Conservation (phyloP, 345 rosid species). For the Pelargonium nanum region DNA sequence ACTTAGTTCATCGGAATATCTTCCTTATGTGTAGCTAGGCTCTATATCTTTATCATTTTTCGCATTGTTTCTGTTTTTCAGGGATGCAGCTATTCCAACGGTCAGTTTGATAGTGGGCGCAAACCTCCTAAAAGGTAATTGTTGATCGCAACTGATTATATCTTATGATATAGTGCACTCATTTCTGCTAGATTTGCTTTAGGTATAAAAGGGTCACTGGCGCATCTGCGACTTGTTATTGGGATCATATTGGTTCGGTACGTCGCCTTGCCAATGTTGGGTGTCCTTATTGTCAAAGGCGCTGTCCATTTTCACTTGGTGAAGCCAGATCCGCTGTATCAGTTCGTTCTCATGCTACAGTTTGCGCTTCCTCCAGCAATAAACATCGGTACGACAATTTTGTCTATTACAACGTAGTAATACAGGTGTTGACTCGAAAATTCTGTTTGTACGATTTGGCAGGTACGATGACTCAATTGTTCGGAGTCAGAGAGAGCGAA, state of each 20-base stretch:
- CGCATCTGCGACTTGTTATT: background rate
- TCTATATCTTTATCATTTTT: too few species aligned
- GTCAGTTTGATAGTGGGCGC: slow-evolving; percentile 35
- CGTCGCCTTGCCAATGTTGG: slow-evolving; percentile 17
- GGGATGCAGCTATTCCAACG: slow-evolving; percentile 37
- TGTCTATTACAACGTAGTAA: background rate
- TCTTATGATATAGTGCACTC: too few species aligned
- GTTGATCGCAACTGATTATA: background rate
- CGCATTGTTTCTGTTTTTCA: slow-evolving; percentile 7
- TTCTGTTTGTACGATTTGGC: slow-evolving; percentile 1
- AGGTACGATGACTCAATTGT: slow-evolving; percentile 29
- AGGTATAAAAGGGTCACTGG: slow-evolving; percentile 17
- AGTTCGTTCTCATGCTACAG: slow-evolving; percentile 21
- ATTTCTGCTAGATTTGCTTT: background rate
- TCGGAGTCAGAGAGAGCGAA: slow-evolving; percentile 24
- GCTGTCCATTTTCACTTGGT: slow-evolving; percentile 13
- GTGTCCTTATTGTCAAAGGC: slow-evolving; percentile 16
- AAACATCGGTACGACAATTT: slow-evolving; percentile 14
- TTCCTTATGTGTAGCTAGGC: too few species aligned
- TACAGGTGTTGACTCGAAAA: background rate
- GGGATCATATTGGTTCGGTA: slow-evolving; percentile 17
- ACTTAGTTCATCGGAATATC: too few species aligned
- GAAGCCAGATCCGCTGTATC: slow-evolving; percentile 12
- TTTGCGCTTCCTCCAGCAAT: slow-evolving; percentile 26
- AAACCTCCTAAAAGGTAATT: slow-evolving; percentile 28